phyloP scores from a whole-genome alignment of 257 asterid species.

The Paulownia fortunei region DNA sequence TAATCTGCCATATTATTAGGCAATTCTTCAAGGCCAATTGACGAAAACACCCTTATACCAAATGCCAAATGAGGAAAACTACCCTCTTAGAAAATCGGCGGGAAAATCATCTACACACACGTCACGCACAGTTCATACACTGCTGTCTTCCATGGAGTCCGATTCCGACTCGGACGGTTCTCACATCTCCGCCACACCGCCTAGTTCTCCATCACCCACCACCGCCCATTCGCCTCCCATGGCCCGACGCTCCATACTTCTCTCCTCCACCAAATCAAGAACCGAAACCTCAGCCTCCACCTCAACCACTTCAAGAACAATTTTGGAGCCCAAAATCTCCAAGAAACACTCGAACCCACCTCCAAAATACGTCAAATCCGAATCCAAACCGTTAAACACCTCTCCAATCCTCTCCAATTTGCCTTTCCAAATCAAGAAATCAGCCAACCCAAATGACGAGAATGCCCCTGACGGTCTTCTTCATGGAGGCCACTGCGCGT shows the following conservation, averaged over 20 bases:
- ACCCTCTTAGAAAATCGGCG: conserved; percentile 27
- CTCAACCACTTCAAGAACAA: conserved; percentile 59
- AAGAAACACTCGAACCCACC: conserved; percentile 41
- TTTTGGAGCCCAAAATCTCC: conserved; percentile 59
- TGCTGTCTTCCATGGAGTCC: conserved; percentile 58
- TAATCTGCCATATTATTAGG: neutral
- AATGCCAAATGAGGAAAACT: neutral
- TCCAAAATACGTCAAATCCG: conserved; percentile 20
- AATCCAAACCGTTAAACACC: conserved; percentile 27
- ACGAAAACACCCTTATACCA: neutral
- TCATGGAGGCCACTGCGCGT: conserved; percentile 55
- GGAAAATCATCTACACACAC: conserved; percentile 33
- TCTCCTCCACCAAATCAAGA: conserved; percentile 48
- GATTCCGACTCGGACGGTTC: conserved; percentile 85
- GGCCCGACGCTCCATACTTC: conserved; percentile 33
- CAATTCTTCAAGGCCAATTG: neutral
- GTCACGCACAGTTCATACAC: neutral
- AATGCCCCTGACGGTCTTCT: conserved; percentile 38
- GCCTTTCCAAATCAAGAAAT: conserved; percentile 43
- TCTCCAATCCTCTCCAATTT: conserved; percentile 51
- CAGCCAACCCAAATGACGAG: conserved; percentile 29
- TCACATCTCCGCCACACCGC: conserved; percentile 87
- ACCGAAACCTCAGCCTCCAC: conserved; percentile 45
- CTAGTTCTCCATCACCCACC: conserved; percentile 43
- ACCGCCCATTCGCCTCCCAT: conserved; percentile 32